Conservation (phyloP, 108 stramenopile species). For the Asterionellopsis glacialis region DNA sequence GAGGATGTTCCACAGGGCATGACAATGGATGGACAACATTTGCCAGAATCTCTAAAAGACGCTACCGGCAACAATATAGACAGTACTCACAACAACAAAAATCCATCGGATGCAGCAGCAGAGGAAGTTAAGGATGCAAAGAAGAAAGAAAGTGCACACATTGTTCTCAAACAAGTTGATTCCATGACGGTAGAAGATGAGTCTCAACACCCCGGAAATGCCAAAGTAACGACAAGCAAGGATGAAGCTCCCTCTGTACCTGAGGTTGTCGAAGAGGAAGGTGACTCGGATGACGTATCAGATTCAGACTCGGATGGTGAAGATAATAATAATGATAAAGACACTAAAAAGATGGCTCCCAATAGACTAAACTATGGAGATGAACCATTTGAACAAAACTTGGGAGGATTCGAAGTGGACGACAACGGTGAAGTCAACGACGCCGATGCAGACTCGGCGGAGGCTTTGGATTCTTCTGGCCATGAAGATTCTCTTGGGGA, state of each 20-base stretch:
- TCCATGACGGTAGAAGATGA: too few relatives aligned
- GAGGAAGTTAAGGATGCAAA: conserved; percentile 1
- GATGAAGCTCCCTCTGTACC: neutral
- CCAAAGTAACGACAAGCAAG: conserved; percentile 1
- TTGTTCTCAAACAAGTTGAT: neutral
- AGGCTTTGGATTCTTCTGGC: conserved; percentile 17
- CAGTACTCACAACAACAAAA: neutral
- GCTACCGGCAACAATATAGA: neutral
- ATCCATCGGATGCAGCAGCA: neutral
- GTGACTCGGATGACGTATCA: too few relatives aligned
- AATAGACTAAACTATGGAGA: neutral
- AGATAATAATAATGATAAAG: conserved; percentile 14
- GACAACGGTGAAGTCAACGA: neutral
- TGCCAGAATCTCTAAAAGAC: neutral
- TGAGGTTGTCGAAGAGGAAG: neutral
- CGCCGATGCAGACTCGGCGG: conserved; percentile 17
- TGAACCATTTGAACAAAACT: too few relatives aligned
- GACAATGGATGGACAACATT: conserved; percentile 4
- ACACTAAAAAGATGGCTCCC: conserved; percentile 1
- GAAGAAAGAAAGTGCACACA: neutral
- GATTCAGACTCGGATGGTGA: conserved; percentile 3
- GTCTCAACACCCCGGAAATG: too few relatives aligned
- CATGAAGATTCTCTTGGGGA: conserved; percentile 13
- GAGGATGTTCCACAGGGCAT: conserved; percentile 1
- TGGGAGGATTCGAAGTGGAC: too few relatives aligned